Conservation (phyloP, 177 flowering plant species). For the Telopea speciosissima region DNA sequence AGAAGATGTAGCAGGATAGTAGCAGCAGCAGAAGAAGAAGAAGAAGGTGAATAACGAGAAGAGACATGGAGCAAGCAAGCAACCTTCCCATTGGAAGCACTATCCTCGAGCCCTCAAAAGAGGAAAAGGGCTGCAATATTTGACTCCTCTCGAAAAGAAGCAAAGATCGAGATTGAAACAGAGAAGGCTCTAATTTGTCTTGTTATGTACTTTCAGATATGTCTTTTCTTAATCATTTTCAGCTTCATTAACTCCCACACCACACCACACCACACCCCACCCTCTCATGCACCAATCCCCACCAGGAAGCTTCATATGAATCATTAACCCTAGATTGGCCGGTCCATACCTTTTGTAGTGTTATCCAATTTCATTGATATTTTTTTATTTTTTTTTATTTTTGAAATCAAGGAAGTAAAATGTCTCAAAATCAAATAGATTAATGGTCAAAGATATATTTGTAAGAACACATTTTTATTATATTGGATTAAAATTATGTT, state of each 20-base stretch:
- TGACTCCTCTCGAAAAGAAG: constrained; percentile 13
- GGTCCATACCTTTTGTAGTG: too few relatives aligned
- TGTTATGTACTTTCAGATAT: constrained; percentile 7
- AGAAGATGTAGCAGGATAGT: too few relatives aligned
- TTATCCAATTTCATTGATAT: too few relatives aligned
- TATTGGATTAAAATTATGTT: too few relatives aligned
- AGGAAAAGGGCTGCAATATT: constrained; percentile 2
- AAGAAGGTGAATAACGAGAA: too few relatives aligned
- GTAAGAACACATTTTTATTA: too few relatives aligned
- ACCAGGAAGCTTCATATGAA: not conserved
- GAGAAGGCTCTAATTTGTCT: constrained; percentile 12
- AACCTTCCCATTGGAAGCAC: constrained; percentile 11
- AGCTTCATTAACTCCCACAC: constrained; percentile 5
- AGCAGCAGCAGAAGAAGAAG: too few relatives aligned
- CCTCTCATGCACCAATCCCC: not conserved
- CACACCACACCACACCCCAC: not conserved
- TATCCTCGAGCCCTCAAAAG: constrained; percentile 42
- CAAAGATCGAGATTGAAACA: constrained; percentile 15
- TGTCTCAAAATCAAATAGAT: too few relatives aligned
- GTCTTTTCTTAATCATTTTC: not conserved
- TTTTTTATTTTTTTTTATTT: too few relatives aligned
- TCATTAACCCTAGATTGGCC: not conserved
- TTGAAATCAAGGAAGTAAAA: too few relatives aligned
- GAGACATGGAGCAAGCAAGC: not conserved
- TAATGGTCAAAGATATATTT: too few relatives aligned